phyloP scores from a whole-genome alignment of 108 stramenopile genomes.

The Aurantiochytrium sp. region DNA sequence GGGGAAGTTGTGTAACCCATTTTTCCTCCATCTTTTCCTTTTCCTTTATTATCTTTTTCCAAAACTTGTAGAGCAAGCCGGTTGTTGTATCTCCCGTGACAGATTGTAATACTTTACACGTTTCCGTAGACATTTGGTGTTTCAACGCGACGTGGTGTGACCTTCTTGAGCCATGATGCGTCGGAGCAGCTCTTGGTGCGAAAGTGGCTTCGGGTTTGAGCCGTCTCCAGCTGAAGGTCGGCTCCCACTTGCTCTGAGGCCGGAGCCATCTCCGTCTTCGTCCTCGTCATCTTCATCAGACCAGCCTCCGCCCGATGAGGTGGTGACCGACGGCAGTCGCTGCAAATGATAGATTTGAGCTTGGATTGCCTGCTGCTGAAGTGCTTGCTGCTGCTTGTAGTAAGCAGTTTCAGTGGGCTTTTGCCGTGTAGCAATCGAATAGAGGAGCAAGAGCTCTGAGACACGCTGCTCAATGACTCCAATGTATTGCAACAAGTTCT shows the following conservation, averaged over 20 bases:
- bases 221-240: too few species aligned
- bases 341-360: neutral
- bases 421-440: neutral
- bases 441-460: neutral
- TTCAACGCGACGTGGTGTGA: neutral
- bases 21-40: too few species aligned
- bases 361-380: neutral
- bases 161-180: neutral
- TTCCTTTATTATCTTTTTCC: too few species aligned
- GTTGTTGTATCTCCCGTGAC: too few species aligned
- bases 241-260: too few species aligned
- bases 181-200: neutral
- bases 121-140: neutral
- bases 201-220: neutral
- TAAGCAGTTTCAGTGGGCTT: neutral
- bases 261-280: too few species aligned
- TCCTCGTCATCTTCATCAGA: neutral
- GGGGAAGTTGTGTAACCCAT: too few species aligned
- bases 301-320: neutral
- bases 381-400: neutral
- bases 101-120: neutral
- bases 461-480: slow-evolving; percentile 13
- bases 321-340: neutral
- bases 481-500: neutral
- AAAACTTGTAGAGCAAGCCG: too few species aligned